A percentile compares a stretch with the other conserved stretches of the same genome.
These are phyloP conservation scores for Trichopus zeylanicus DNA, from an alignment of 116 monocot genomes.

Conservation along the genomic window DNA sequence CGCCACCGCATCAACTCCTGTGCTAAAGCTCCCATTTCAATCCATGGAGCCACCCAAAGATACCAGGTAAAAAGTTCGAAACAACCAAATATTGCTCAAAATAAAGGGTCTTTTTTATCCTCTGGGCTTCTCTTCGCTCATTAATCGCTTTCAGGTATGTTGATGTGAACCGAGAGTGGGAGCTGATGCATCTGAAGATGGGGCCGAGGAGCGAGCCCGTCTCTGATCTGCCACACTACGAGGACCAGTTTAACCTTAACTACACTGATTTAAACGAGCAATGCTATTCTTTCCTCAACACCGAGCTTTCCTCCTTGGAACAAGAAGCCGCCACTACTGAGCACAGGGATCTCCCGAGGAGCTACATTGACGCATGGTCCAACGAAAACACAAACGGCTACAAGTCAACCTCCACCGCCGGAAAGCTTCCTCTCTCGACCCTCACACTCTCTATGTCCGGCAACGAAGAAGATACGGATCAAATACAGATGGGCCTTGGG, in stretches of 20 bases:
- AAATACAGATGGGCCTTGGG: conserved; percentile 26
- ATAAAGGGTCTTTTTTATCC: not conserved
- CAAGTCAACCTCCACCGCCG: not conserved
- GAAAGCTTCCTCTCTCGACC: conserved; percentile 16
- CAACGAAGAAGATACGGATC: not conserved
- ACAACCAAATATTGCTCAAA: not conserved
- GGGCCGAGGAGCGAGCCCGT: not conserved
- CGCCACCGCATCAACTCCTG: not conserved
- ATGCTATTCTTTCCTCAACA: conserved; percentile 16
- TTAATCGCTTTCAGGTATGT: conserved; percentile 7
- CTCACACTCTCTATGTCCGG: conserved; percentile 35
- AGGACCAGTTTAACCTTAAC: conserved; percentile 17
- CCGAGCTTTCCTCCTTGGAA: conserved; percentile 11
- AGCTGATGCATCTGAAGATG: conserved; percentile 2
- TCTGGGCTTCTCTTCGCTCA: not conserved
- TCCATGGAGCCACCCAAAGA: conserved; percentile 16
- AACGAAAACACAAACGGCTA: conserved; percentile 6
- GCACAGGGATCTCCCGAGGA: conserved; percentile 12
- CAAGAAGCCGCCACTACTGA: conserved; percentile 2
- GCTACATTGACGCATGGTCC: conserved; percentile 49
- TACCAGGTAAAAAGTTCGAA: conserved; percentile 9
- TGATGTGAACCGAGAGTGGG: conserved; percentile 1
- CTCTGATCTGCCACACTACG: conserved; percentile 2
- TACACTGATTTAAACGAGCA: conserved; percentile 10
- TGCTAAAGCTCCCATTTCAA: conserved; percentile 15